phyloP scores from a whole-genome alignment of 495 filamentous ascomycete species.

The Penicillium desertorum region DNA sequence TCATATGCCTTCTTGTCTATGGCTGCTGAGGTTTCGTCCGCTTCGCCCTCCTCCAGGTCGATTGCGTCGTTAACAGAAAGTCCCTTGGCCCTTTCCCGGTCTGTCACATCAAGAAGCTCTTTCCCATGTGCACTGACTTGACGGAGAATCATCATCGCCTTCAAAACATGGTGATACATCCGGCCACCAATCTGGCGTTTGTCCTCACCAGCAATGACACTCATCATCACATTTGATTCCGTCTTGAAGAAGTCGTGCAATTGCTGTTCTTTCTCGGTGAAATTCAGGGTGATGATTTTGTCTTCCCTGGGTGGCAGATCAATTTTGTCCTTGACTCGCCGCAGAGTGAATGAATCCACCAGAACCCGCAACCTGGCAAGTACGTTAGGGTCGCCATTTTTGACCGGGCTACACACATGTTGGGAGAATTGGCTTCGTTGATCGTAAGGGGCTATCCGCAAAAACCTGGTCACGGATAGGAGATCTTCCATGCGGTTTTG shows the following conservation, averaged over 20 bases:
- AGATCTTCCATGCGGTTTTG: constrained; percentile 93
- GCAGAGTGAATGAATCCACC: constrained; percentile 86
- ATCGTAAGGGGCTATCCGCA: constrained; percentile 83
- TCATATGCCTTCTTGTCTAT: constrained; percentile 71
- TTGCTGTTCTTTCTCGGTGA: constrained; percentile 52
- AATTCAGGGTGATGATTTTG: constrained; percentile 60
- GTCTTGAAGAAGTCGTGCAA: constrained; percentile 62
- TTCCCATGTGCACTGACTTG: constrained; percentile 88
- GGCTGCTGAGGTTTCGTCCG: constrained; percentile 54
- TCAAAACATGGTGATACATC: constrained; percentile 84
- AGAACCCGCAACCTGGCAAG: constrained; percentile 84
- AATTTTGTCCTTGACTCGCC: constrained; percentile 90
- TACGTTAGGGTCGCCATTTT: constrained; percentile 72
- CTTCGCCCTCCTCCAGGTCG: constrained; percentile 74
- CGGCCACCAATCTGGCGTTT: constrained; percentile 71
- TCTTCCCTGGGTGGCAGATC: constrained; percentile 75
- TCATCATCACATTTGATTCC: constrained; percentile 62
- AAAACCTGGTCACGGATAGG: constrained; percentile 83
- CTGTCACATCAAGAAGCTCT: constrained; percentile 80
- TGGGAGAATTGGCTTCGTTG: constrained; percentile 70
- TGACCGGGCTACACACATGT: constrained; percentile 78
- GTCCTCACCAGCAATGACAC: constrained; percentile 50
- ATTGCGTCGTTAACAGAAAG: constrained; percentile 79
- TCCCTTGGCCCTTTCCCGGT: constrained; percentile 74
- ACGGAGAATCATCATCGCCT: constrained; percentile 85